Base-by-base conservation (phyloP, 1,284 basidiomycete genomes). In the Veloboletus limbatus region DNA sequence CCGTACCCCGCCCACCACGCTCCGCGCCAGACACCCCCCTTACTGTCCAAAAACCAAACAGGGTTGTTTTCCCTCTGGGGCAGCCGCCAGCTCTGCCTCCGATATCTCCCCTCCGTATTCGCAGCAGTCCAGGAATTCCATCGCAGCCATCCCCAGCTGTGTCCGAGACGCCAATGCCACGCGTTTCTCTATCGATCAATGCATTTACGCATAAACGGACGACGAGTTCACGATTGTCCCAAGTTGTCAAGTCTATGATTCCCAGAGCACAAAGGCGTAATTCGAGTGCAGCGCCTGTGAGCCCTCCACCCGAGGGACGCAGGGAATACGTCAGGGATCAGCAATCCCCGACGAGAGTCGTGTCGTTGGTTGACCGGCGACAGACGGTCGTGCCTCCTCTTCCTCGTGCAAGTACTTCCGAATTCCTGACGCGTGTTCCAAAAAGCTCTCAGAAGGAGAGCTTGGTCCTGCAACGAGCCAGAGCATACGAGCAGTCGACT, bases 381-480 rank as follows among this genome's bases (percentile, higher is more conserved):
- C 38, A 50, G 11, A 4, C 42, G 7, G 37, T 25, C 26, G 42
- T 38, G 14, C 47, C 48, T 22, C 40, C 31, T 6, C 40, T 35
- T 7, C 32, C 52, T n/a, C 47, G 34, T 8, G 14, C 26, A 17
- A 31, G 18, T 17, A n/a, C 43, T 13, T n/a, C 58, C 13, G 56
- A 55, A 20, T 39, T 55, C 21, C 40, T 59, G 24, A 51, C 52
- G 22, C 59, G 59, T 26, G 37, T 57, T 26, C 51, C 51, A 28
- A 49, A 56, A 32, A 48, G 40, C 34, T 38, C 51, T 20, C 60
- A 52, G 10, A 55, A 75, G 46, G 73, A 77, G 44, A 81, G 77
- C 50, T 43, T 78, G 40, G 75, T 82, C 20, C 56, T 76, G 7
- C 78, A 78, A 53, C 64, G 75, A 51, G 73, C 75, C 2, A 73